Percentiles rank a stretch among this genome's conserved stretches.
phyloP scores from a whole-genome alignment of 257 asterid species.

The Solanum chiquidenum region DNA sequence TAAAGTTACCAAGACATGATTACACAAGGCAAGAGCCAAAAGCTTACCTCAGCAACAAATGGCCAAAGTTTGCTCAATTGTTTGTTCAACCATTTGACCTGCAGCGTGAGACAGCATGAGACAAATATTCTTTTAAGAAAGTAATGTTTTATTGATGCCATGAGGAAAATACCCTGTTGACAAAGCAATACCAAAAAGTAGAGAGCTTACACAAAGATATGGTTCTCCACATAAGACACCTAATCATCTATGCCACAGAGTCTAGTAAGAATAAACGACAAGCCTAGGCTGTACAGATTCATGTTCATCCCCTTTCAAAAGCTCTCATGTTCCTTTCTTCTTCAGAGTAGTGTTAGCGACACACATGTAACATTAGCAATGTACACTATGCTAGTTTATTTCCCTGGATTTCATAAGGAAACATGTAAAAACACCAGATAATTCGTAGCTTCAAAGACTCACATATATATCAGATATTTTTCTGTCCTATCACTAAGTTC shows the following conservation, averaged over 20 bases:
- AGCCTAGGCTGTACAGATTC: background rate
- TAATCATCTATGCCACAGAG: background rate
- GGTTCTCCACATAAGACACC: background rate
- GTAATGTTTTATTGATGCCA: background rate
- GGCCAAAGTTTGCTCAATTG: constrained; percentile 92
- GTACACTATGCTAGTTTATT: background rate
- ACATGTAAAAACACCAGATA: background rate
- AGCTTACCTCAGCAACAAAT: constrained; percentile 90
- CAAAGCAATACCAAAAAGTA: background rate
- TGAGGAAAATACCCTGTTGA: background rate
- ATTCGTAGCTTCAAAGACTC: background rate
- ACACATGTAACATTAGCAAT: background rate
- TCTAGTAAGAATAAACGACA: background rate
- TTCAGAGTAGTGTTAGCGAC: background rate
- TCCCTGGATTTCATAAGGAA: background rate
- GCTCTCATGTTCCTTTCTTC: background rate
- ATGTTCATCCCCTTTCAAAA: background rate
- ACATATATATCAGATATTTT: background rate
- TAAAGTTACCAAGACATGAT: background rate
- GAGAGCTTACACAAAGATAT: background rate
- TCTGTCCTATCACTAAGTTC: background rate
- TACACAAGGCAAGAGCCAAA: background rate
- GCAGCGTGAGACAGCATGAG: constrained; percentile 7
- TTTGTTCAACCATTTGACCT: constrained; percentile 98
- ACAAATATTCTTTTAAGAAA: background rate